Percentiles rank a stretch among this genome's conserved stretches.
These are phyloP conservation scores for Blastobotrys aristatus DNA, from an alignment of 1,139 yeast genomes.

Conservation along the genomic window DNA sequence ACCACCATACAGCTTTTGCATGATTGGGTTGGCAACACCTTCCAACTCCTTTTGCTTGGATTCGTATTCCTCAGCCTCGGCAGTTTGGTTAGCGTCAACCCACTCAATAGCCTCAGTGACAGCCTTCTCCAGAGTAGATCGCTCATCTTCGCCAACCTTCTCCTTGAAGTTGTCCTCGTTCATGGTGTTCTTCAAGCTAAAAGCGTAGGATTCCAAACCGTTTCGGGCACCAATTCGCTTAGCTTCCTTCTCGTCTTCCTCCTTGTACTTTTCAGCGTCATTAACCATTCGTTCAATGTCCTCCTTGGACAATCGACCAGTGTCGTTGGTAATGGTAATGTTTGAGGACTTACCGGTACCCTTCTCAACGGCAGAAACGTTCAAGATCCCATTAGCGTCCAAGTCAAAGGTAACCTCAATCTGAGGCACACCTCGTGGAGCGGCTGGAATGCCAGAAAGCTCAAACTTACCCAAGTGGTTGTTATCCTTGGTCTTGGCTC, in stretches of 20 bases:
- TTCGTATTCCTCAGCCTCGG: conserved; percentile 78
- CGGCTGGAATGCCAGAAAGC: conserved; percentile 92
- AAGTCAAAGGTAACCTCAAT: conserved; percentile 90
- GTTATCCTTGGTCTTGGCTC: conserved; percentile 93
- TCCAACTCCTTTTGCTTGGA: conserved; percentile 93
- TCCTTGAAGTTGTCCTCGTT: conserved; percentile 76
- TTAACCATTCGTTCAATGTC: conserved; percentile 93
- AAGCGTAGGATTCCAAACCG: conserved; percentile 83
- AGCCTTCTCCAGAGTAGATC: conserved; percentile 72
- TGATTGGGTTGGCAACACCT: conserved; percentile 89
- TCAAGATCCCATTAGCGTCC: conserved; percentile 93
- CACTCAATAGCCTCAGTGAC: conserved; percentile 81
- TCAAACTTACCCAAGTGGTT: conserved; percentile 94
- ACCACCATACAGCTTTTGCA: conserved; percentile 68
- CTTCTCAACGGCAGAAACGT: conserved; percentile 90
- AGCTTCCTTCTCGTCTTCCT: conserved; percentile 78
- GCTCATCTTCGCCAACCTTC: conserved; percentile 77
- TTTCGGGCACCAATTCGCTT: conserved; percentile 75
- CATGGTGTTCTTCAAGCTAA: conserved; percentile 74
- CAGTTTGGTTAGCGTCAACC: conserved; percentile 86
- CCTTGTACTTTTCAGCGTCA: conserved; percentile 88
- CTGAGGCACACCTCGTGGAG: conserved; percentile 98
- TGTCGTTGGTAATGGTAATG: conserved; percentile 92
- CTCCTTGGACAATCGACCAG: conserved; percentile 90
- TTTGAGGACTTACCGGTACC: conserved; percentile 84